Percentiles rank a stretch among this genome's conserved stretches.
These are phyloP conservation scores for Graphium sp. DNA, from an alignment of 2,329 filamentous ascomycete genomes.

Conservation along the genomic window DNA sequence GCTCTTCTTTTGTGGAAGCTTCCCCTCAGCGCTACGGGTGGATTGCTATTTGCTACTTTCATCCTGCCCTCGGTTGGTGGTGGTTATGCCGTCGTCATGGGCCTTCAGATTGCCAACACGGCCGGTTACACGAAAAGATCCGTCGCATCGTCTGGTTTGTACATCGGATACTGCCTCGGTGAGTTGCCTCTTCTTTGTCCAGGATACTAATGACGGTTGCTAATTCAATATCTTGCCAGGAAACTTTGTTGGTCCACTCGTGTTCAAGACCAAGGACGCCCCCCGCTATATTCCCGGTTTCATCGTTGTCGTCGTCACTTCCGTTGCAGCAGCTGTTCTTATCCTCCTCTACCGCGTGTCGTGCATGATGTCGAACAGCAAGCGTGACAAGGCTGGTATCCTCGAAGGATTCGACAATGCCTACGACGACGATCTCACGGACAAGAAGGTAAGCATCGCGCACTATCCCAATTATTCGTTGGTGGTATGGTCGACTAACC, in stretches of 20 bases:
- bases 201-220: constrained; percentile 13
- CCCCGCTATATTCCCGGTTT: constrained; percentile 17
- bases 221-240: constrained; percentile 3
- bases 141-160: constrained; percentile 24
- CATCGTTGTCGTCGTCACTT: constrained; percentile 17
- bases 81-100: constrained; percentile 32
- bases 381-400: constrained; percentile 21
- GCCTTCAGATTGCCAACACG: constrained; percentile 14
- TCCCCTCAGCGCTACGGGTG: constrained; percentile 20
- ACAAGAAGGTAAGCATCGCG: constrained; percentile 13
- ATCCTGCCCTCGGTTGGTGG: constrained; percentile 25
- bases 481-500: constrained; percentile 1
- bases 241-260: constrained; percentile 22
- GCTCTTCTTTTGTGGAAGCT: constrained; percentile 24
- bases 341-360: constrained; percentile 23
- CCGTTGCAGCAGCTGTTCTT: constrained; percentile 13
- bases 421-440: constrained; percentile 33
- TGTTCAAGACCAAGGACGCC: constrained; percentile 17
- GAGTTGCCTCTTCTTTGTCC: constrained; percentile 4
- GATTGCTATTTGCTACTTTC: constrained; percentile 27
- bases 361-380: constrained; percentile 24
- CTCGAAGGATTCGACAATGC: constrained; percentile 32
- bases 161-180: constrained; percentile 24
- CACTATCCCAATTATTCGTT: constrained; percentile 1
- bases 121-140: constrained; percentile 20